These are phyloP conservation scores for Gossypium lobatum DNA, from an alignment of 441 rosid species.

Conservation along the genomic window DNA sequence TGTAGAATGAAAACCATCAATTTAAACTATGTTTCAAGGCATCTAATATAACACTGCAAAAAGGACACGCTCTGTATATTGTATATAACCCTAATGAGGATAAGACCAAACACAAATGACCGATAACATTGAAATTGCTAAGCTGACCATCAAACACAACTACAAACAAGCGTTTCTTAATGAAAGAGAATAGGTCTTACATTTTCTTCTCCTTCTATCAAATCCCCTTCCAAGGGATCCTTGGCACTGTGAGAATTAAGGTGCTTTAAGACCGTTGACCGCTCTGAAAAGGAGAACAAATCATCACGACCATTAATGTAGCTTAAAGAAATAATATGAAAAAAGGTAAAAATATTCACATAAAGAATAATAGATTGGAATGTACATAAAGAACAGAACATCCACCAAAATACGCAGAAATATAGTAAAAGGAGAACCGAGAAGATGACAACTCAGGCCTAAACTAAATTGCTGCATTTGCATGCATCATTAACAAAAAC, in stretches of 20 bases:
- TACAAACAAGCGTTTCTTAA: background rate
- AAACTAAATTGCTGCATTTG: background rate
- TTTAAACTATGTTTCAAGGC: background rate
- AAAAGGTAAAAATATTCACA: background rate
- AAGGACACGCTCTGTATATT: background rate
- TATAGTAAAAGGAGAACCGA: background rate
- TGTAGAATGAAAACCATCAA: slow-evolving; percentile 30
- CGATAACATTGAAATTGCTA: background rate
- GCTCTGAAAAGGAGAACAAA: slow-evolving; percentile 28
- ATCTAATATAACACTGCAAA: background rate
- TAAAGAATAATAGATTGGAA: background rate
- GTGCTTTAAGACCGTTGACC: slow-evolving; percentile 32
- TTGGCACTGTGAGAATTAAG: slow-evolving; percentile 22
- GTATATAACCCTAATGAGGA: background rate
- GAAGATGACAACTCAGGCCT: background rate
- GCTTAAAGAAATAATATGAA: background rate
- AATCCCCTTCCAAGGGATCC: slow-evolving; percentile 20
- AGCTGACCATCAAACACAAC: background rate
- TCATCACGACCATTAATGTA: background rate
- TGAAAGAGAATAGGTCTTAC: slow-evolving; percentile 31
- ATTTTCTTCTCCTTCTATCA: slow-evolving; percentile 45
- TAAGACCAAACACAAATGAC: background rate
- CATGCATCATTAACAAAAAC: background rate
- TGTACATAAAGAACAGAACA: background rate
- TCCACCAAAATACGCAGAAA: background rate